Conservation (phyloP, 371 early-diverging fungal genomes). For the Mucor lusitanicus region DNA sequence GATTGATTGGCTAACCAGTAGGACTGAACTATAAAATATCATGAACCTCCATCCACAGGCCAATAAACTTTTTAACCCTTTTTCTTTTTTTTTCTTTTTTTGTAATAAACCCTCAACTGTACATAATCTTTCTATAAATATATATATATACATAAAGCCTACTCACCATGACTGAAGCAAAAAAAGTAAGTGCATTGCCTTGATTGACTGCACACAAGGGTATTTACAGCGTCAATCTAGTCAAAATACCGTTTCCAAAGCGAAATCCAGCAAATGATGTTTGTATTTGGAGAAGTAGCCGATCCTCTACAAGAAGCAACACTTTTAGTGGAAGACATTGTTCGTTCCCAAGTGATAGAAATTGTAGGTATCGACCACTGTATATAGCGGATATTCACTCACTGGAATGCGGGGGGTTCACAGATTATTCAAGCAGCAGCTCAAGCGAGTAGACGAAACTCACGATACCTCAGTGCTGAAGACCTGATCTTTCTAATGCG, state of each 20-base stretch:
- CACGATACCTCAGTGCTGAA: conserved; percentile 84
- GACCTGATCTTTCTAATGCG: conserved; percentile 97
- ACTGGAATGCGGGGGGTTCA: neutral
- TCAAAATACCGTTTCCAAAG: conserved; percentile 51
- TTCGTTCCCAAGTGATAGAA: conserved; percentile 93
- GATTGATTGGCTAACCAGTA: neutral
- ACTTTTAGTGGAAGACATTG: conserved; percentile 90
- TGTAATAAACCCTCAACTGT: neutral
- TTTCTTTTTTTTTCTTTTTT: neutral
- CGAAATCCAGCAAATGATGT: conserved; percentile 98
- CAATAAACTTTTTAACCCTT: neutral
- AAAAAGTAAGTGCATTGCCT: conserved; percentile 7
- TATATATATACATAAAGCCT: neutral
- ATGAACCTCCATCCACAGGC: neutral
- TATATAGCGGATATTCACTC: neutral
- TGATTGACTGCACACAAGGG: neutral
- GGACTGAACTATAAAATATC: neutral
- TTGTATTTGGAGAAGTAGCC: conserved; percentile 93
- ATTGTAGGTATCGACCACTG: conserved; percentile 57
- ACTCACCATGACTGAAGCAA: conserved; percentile 20
- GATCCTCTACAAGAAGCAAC: conserved; percentile 90
- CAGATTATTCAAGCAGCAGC: conserved; percentile 85
- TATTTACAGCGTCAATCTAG: conserved; percentile 1
- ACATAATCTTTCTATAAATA: neutral
- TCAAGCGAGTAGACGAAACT: conserved; percentile 81